A percentile compares a stretch with the other conserved stretches of the same genome.
phyloP scores from a whole-genome alignment of 1,139 yeast species.

The Geotrichum australiense region DNA sequence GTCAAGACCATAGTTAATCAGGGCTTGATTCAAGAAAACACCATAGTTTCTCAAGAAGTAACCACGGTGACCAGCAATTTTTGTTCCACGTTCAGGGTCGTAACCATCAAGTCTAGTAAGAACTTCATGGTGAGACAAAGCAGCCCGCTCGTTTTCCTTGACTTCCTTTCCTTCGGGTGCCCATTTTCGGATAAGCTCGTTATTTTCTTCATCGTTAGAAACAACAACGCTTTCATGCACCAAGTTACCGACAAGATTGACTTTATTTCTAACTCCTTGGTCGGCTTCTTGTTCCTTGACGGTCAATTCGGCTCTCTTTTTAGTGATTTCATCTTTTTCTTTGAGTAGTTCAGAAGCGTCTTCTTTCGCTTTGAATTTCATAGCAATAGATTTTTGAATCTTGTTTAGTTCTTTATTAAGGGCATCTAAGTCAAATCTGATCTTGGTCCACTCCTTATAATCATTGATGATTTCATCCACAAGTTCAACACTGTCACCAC shows the following conservation, averaged over 20 bases:
- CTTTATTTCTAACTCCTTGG: constrained; percentile 63
- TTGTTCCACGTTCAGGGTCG: constrained; percentile 98
- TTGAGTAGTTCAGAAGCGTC: constrained; percentile 80
- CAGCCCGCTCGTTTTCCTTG: constrained; percentile 57
- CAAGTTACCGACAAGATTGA: constrained; percentile 84
- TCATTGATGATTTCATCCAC: constrained; percentile 91
- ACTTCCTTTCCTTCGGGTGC: constrained; percentile 56
- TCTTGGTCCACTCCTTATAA: constrained; percentile 87
- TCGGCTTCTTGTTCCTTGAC: constrained; percentile 77
- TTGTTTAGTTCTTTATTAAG: constrained; percentile 79
- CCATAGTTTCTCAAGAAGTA: constrained; percentile 92
- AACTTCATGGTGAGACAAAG: constrained; percentile 91
- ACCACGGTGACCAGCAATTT: constrained; percentile 98
- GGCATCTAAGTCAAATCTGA: constrained; percentile 88
- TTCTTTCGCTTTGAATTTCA: constrained; percentile 88
- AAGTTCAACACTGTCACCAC: constrained; percentile 90
- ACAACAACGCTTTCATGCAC: constrained; percentile 88
- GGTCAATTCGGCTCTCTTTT: constrained; percentile 59
- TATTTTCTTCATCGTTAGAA: constrained; percentile 84
- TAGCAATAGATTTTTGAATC: constrained; percentile 87
- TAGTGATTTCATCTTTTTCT: constrained; percentile 67
- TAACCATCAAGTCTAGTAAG: constrained; percentile 92
- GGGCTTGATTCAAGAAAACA: constrained; percentile 95
- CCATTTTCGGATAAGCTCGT: constrained; percentile 83
- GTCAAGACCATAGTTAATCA: constrained; percentile 88